Base-by-base conservation (phyloP, 352 stramenopile species). In the Phytophthora idaei region DNA sequence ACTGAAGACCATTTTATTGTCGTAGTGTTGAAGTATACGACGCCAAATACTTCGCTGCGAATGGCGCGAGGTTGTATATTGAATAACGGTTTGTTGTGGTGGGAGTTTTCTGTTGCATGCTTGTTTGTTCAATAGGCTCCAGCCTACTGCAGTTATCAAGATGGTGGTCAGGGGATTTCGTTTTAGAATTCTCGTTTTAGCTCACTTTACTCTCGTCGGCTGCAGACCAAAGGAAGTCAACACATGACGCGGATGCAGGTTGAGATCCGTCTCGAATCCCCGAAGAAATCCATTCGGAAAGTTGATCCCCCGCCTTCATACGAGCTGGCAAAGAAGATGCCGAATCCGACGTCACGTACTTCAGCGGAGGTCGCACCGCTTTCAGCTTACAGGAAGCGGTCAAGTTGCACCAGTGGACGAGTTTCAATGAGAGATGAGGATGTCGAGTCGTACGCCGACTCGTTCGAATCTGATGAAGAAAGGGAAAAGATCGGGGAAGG, bases 241-340 rank as follows among this genome's bases (percentile, higher is more conserved):
- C 5, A 7, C 41, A 69, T 74, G 65, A 45, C 55, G 45, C 53
- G 61, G 11, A 70, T 73, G 39, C 45, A 83, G 48, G 58, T 80
- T 3, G 55, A 80, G 37, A 48, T 86, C 25, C 61, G 67, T 2
- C 44, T 73, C 14, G 78, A 67, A 60, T 41, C 60, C 3, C 31
- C 46, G 10, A 70, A 65, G 45, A 77, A 68, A 17, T 4, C 28
- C 4, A 50, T 44, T 17, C 6, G 25, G 8, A 54, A 17, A 37
- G 10, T 29, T 6, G 49, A 48, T 11, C 27, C 41, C 5, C 72
- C 79, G 14, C 77, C 77, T 29, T 73, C 66, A 6, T 87, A 87
- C 12, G 66, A 87, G 10, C 58, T 82, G 56, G 77, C 77, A 5
- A 50, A 81, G 21, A 80, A 11, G 11, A 59, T 74, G 39, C 31